phyloP scores from a whole-genome alignment of 208 protist genomes.

The Trichomonas tenax region DNA sequence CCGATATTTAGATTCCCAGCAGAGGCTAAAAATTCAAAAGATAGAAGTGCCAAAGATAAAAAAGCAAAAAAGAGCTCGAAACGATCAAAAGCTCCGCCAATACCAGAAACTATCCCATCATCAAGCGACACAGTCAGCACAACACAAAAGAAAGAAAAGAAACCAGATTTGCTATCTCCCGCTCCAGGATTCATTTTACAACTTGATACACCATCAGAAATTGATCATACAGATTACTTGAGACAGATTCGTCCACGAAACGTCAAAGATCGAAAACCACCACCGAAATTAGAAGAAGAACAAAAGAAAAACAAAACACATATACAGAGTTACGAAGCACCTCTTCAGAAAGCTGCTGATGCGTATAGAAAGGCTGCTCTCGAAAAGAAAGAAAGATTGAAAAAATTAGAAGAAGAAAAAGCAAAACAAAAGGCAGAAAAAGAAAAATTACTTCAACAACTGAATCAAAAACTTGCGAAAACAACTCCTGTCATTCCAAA shows the following conservation, averaged over 20 bases:
- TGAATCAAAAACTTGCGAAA: neutral
- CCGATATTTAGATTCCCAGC: neutral
- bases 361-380: neutral
- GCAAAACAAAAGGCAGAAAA: neutral
- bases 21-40: neutral
- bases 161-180: neutral
- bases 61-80: neutral
- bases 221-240: neutral
- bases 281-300: neutral
- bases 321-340: neutral
- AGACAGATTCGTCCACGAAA: neutral
- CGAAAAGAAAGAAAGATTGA: too few species aligned
- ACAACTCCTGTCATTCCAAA: neutral
- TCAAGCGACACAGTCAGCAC: neutral
- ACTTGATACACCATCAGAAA: neutral
- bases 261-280: neutral
- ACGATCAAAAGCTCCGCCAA: neutral
- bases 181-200: neutral
- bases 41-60: neutral
- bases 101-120: neutral
- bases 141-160: neutral
- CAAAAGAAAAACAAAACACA: neutral
- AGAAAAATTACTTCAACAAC: too few species aligned
- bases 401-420: neutral
- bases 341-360: neutral